Evolutionary conservation across 192 early-diverging fungal species (phyloP), one percentile per base, ranked within the genome.

Genomic region (Helicostylum pulchrum): DNA sequence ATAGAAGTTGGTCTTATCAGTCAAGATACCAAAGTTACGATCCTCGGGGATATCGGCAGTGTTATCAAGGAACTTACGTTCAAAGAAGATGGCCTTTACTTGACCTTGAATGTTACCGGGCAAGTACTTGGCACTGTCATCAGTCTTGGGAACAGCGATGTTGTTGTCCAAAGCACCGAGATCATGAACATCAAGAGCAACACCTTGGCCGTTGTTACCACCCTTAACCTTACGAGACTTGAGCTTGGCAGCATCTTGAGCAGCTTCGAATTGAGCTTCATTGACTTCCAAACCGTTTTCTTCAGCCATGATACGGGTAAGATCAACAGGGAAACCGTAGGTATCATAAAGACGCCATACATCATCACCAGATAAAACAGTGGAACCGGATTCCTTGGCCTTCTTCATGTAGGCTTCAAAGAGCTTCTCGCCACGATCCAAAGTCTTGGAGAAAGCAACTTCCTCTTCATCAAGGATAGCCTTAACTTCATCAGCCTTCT

Each of bases 341-440:
- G 97, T 99, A 70, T 97, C 97, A 65, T 99, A 99, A 73, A 99
- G 76, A n/a, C 93, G 85, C 95, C 95, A 99, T 9, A 93, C 97
- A 76, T 94, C 92, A 47, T 83, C 84, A 34, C 97, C 97, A 20
- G 88, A 85, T 34, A 98, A 82, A 12, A 79, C 72, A 4, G 53
- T 84, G 39, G 78, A 63, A 36, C 83, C 82, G 19, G 85, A 62
- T 46, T 90, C 80, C 34, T 88, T 86, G 50, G 88, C 77, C 62
- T 81, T 88, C 19, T 78, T 66, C 36, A 93, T 75, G 64, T 80
- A 89, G 50, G 82, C 82, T 71, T 92, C 90, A 71, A 99, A 96
- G 54, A 99, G 81, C 77, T 89, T 92, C 79, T 96, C 94, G 45
- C 97, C 97, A 46, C 95, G 91, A 74, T 99, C 97, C 70, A 99